These are phyloP conservation scores for Alternaria arborescens DNA, from an alignment of 2,329 filamentous ascomycete genomes.

Conservation along the genomic window DNA sequence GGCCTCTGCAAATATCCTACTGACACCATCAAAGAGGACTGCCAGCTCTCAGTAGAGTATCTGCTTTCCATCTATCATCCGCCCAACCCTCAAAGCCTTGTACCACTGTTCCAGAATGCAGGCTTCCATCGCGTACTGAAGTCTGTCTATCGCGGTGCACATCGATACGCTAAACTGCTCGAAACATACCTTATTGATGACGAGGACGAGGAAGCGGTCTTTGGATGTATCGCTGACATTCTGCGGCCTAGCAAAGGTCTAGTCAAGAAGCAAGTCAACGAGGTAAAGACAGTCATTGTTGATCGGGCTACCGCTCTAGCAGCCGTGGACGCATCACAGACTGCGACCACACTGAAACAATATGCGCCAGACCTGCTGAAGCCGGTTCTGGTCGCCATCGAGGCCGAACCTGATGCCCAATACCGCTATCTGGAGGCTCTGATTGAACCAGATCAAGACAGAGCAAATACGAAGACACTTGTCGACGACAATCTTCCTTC, in stretches of 20 bases:
- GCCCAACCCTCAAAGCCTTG: constrained; percentile 76
- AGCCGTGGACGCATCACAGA: constrained; percentile 69
- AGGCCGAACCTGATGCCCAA: constrained; percentile 70
- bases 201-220: constrained; percentile 77
- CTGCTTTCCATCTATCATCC: constrained; percentile 92
- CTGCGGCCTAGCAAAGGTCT: constrained; percentile 71
- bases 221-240: constrained; percentile 80
- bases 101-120: constrained; percentile 80
- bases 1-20: constrained; percentile 87
- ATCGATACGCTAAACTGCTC: constrained; percentile 79
- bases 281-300: constrained; percentile 73
- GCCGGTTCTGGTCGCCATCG: constrained; percentile 69
- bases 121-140: constrained; percentile 93
- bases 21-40: constrained; percentile 84
- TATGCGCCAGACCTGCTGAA: constrained; percentile 72
- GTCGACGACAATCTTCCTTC: constrained; percentile 52
- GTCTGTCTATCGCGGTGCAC: constrained; percentile 81
- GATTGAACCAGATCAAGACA: constrained; percentile 66
- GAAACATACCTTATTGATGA: constrained; percentile 85
- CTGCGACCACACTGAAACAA: constrained; percentile 71
- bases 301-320: constrained; percentile 72
- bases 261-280: constrained; percentile 73
- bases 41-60: constrained; percentile 96
- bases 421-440: constrained; percentile 80
- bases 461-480: not conserved